phyloP scores from a whole-genome alignment of 2,329 filamentous ascomycete species.

The Colletotrichum eleusines region DNA sequence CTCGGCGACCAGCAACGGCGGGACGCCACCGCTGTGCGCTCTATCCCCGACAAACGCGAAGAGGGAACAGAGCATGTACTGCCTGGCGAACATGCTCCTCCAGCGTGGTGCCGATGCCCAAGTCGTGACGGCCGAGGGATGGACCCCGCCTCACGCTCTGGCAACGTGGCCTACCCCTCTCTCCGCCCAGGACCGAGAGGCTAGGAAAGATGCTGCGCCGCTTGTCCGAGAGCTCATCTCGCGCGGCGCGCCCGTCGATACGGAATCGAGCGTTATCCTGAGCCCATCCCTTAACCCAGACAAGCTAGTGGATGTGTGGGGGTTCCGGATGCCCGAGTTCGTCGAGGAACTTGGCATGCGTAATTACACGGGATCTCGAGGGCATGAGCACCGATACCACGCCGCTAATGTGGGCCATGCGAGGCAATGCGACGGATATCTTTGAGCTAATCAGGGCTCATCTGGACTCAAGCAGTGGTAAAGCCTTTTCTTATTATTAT shows the following conservation, averaged over 20 bases:
- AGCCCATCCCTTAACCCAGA: constrained; percentile 4
- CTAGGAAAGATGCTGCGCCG: constrained; percentile 8
- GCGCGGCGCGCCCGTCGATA: constrained; percentile 31
- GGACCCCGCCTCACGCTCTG: constrained; percentile 36
- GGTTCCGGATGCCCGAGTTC: no score
- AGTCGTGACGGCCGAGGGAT: constrained; percentile 39
- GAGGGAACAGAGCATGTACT: constrained; percentile 12
- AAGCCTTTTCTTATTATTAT: no score
- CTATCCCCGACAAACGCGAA: constrained; percentile 30
- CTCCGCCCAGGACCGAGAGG: constrained; percentile 12
- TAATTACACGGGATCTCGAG: no score
- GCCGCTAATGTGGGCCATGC: no score
- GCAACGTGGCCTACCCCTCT: constrained; percentile 26
- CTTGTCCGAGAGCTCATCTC: constrained; percentile 33
- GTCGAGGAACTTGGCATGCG: no score
- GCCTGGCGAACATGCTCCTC: constrained; percentile 26
- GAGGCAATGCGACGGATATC: no score
- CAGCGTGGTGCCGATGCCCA: constrained; percentile 23
- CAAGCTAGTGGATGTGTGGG: constrained; percentile 12
- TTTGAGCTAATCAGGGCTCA: no score
- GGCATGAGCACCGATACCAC: no score
- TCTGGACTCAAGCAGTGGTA: no score
- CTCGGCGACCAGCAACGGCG: constrained; percentile 21
- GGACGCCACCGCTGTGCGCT: constrained; percentile 38
- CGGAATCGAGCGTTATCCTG: constrained; percentile 22